Evolutionary conservation across 139 green algal species (phyloP).

Genomic region (Chlorella sp.): DNA sequence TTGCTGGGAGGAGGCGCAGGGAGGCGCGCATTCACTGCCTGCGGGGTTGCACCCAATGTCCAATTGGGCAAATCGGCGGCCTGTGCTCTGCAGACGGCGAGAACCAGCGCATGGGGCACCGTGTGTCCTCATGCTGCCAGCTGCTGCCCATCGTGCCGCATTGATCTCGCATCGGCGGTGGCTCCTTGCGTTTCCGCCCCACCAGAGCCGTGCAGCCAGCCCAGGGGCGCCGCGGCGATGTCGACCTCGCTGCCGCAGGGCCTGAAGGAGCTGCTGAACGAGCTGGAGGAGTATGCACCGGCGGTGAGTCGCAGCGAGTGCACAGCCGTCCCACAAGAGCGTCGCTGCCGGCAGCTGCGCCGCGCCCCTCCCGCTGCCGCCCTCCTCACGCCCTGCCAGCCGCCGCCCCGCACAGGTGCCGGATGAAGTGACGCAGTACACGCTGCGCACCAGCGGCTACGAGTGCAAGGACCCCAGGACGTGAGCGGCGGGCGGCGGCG

Average conservation of each 20-base stretch:
- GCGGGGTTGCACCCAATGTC: too few species aligned
- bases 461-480: constrained; percentile 50
- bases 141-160: too few species aligned
- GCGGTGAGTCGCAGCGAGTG: neutral
- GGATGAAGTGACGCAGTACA: constrained; percentile 60
- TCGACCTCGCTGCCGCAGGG: neutral
- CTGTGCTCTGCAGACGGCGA: too few species aligned
- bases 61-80: too few species aligned
- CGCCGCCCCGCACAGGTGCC: constrained; percentile 46
- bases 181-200: too few species aligned
- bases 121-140: too few species aligned
- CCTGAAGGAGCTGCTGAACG: constrained; percentile 19
- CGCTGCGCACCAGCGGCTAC: constrained; percentile 39
- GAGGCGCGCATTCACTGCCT: too few species aligned
- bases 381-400: neutral
- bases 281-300: constrained; percentile 13
- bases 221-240: neutral
- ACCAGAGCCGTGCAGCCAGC: too few species aligned
- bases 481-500: constrained; percentile 22
- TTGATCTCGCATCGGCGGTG: too few species aligned
- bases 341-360: neutral
- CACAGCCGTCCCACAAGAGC: neutral
- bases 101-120: too few species aligned
- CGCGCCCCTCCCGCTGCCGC: neutral
- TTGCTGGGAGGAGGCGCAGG: too few species aligned